Conservation (phyloP, 371 early-diverging fungal species). For the Batkoa obscura region DNA sequence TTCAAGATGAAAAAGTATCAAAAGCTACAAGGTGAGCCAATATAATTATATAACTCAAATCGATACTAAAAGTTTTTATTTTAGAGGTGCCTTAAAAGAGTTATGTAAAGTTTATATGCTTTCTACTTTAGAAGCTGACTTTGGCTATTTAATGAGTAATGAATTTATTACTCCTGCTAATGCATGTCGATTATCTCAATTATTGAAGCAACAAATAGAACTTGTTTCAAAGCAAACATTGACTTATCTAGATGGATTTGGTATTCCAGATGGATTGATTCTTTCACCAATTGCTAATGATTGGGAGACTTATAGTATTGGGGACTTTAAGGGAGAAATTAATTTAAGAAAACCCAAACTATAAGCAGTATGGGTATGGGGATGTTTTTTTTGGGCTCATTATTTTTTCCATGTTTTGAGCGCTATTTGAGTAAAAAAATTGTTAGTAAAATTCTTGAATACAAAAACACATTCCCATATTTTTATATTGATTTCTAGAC, state of each 20-base stretch:
- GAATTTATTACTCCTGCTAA: slow-evolving; percentile 20
- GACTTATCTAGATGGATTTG: slow-evolving; percentile 27
- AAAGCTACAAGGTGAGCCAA: slow-evolving; percentile 9
- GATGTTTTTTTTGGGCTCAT: no score
- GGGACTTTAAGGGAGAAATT: slow-evolving; percentile 30
- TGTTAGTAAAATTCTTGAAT: no score
- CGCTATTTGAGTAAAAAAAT: no score
- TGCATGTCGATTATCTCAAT: slow-evolving; percentile 17
- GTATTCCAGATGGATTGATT: slow-evolving; percentile 27
- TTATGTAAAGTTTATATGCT: slow-evolving; percentile 25
- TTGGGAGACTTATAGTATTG: slow-evolving; percentile 34
- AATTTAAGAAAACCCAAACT: no score
- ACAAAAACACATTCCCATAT: no score
- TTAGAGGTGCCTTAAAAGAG: slow-evolving; percentile 14
- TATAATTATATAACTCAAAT: no score
- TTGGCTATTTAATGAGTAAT: slow-evolving; percentile 28
- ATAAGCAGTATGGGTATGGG: no score
- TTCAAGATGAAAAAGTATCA: slow-evolving; percentile 8
- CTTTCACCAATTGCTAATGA: slow-evolving; percentile 45
- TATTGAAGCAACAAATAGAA: slow-evolving; percentile 18
- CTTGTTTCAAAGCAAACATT: slow-evolving; percentile 21
- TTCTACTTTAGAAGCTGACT: slow-evolving; percentile 19
- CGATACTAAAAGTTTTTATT: slow-evolving; percentile 6
- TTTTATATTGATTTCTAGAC: no score
- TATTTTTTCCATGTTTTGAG: no score